These are phyloP conservation scores for Leishmania major DNA, from an alignment of 208 protist species.

Conservation along the genomic window DNA sequence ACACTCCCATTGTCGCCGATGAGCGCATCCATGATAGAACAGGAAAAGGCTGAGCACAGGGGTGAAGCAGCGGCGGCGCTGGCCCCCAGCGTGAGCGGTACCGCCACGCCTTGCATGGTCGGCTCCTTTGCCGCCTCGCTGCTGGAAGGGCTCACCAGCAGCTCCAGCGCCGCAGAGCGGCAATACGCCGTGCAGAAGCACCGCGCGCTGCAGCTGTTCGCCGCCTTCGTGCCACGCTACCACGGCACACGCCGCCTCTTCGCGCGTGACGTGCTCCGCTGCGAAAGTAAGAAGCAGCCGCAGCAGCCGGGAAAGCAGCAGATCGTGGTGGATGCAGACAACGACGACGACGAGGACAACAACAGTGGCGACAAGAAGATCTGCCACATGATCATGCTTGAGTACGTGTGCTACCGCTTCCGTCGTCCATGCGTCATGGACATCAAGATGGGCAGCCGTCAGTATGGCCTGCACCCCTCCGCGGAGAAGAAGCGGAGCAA, in stretches of 20 bases:
- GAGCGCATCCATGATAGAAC: background rate
- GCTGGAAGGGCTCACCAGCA: constrained; percentile 15
- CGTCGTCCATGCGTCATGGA: constrained; percentile 78
- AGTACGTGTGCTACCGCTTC: constrained; percentile 86
- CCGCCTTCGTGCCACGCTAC: constrained; percentile 77
- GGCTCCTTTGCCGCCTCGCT: constrained; percentile 28
- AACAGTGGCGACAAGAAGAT: constrained; percentile 9
- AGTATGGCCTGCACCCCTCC: constrained; percentile 80
- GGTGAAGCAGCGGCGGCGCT: background rate
- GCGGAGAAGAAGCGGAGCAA: constrained; percentile 75
- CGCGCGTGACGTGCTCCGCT: constrained; percentile 27
- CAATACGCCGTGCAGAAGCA: constrained; percentile 37
- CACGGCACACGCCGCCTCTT: constrained; percentile 53
- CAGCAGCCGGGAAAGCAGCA: background rate
- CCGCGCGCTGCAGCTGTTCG: constrained; percentile 49
- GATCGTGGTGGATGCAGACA: constrained; percentile 10
- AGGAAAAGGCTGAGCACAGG: background rate
- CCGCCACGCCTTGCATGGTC: constrained; percentile 25
- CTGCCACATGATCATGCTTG: constrained; percentile 75
- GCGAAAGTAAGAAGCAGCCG: background rate
- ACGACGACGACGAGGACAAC: constrained; percentile 21
- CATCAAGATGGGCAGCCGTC: constrained; percentile 86
- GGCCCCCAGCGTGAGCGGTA: constrained; percentile 15
- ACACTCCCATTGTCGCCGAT: background rate
- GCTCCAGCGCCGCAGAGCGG: constrained; percentile 17